phyloP scores from a whole-genome alignment of 2,329 filamentous ascomycete species.

The Tolypocladium capitatum region DNA sequence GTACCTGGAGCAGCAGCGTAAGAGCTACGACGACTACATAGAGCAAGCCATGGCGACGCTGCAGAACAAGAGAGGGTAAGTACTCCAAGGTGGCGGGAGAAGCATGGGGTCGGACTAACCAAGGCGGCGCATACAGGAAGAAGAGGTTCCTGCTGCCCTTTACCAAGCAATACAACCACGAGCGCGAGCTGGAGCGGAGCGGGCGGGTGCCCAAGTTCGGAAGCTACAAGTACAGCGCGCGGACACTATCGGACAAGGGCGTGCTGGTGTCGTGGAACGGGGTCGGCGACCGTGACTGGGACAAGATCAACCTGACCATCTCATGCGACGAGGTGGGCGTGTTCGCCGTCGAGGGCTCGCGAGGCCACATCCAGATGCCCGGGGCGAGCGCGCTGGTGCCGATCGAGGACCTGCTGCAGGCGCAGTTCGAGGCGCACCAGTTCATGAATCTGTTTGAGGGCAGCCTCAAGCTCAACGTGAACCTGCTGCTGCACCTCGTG shows the following conservation, averaged over 20 bases:
- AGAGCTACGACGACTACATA: constrained; percentile 98
- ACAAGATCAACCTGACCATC: constrained; percentile 87
- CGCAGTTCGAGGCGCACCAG: constrained; percentile 93
- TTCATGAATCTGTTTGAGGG: constrained; percentile 92
- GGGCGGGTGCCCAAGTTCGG: constrained; percentile 95
- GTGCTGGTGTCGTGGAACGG: constrained; percentile 88
- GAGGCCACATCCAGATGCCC: constrained; percentile 89
- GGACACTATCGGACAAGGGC: constrained; percentile 80
- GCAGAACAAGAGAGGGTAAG: constrained; percentile 86
- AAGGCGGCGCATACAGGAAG: constrained; percentile 40
- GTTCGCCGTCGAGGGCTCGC: constrained; percentile 82
- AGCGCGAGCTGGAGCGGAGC: constrained; percentile 82
- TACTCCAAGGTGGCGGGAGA: too few species aligned
- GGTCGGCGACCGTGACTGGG: constrained; percentile 71
- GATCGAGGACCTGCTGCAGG: constrained; percentile 86
- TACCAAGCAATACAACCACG: constrained; percentile 97
- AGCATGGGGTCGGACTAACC: background rate
- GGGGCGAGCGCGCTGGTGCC: constrained; percentile 80
- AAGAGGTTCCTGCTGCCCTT: constrained; percentile 92
- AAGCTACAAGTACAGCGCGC: constrained; percentile 91
- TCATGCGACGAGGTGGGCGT: constrained; percentile 87
- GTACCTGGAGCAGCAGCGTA: constrained; percentile 88
- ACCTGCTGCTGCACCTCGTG: constrained; percentile 86
- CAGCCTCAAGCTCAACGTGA: constrained; percentile 80
- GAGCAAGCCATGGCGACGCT: constrained; percentile 96